These are phyloP conservation scores for Rhododendron williamsianum DNA, from an alignment of 148 eudicot species.

Conservation along the genomic window DNA sequence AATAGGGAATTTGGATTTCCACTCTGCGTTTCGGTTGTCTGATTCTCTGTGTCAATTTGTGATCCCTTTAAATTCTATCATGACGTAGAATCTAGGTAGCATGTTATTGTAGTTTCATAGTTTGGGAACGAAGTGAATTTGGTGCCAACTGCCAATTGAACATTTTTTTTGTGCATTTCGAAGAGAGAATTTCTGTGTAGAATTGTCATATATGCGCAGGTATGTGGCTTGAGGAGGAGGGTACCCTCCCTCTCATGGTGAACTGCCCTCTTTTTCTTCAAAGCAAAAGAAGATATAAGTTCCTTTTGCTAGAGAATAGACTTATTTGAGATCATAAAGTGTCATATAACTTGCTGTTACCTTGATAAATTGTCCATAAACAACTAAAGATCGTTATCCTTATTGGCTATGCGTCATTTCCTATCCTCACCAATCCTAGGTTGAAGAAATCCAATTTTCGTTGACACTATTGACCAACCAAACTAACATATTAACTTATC, in stretches of 20 bases:
- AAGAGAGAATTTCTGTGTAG: background rate
- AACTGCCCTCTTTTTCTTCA: background rate
- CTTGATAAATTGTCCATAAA: background rate
- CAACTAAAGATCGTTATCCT: background rate
- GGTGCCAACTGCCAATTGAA: background rate
- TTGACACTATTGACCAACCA: background rate
- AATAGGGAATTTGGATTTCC: background rate
- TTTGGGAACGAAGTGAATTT: background rate
- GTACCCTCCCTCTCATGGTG: background rate
- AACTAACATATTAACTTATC: background rate
- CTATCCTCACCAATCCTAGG: background rate
- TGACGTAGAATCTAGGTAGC: background rate
- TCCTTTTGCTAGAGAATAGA: background rate
- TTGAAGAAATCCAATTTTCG: background rate
- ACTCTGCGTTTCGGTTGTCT: background rate
- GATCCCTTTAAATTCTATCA: background rate
- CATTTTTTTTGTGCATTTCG: background rate
- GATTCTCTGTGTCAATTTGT: background rate
- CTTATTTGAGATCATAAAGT: background rate
- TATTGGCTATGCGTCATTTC: background rate
- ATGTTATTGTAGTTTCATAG: no score
- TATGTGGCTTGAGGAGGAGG: background rate
- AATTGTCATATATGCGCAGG: background rate
- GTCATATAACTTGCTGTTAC: background rate
- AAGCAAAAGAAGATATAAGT: background rate